Evolutionary conservation across 2,329 filamentous ascomycete species (phyloP), one percentile per base, ranked within the genome.

Genomic region (Biscogniauxia mediterranea): DNA sequence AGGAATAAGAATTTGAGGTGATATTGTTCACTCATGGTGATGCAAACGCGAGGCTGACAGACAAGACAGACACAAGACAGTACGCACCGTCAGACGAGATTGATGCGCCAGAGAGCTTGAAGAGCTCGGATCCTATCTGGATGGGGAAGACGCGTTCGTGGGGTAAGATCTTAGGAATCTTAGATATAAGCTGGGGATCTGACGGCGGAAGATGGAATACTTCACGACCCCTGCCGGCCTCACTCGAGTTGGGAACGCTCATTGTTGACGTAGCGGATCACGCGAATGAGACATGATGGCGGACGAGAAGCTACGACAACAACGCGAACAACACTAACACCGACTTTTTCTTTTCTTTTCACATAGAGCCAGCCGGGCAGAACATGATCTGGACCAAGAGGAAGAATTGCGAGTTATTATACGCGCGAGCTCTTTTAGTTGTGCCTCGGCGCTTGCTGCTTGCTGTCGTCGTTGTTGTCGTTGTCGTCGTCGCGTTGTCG

Each of bases 71-170:
- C 11, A 32, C 11, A 28, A 28, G 26, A 32, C 11, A 32, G 46
- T 50, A 79, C 85, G 72, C 72, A 90, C 88, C 87, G 77, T 92
- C 89, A 50, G 88, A 91, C 17, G 88, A 90, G 54, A 91, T 79
- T 2, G 89, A 91, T 20, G 89, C 89, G 26, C 89, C 89, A 1
- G 89, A 91, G 56, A 91, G 81, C 73, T 90, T 87, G 70, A 91
- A 91, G 56, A 91, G 77, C 75, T 89, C 85, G 17, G 85, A 85
- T 19, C 89, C 89, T 67, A 91, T 89, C 75, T 91, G 89, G 62
- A 91, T 88, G 1, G 89, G 88, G 64, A 91, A 92, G 19, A 91
- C 88, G 68, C 88, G 87, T 71, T 89, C 87, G 66, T 89, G 86
- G 2, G 89, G 89, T 19, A 91, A 79, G 57, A 87, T 81, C 53